Conservation (phyloP, 345 rosid genomes). For the Alliaria petiolata region DNA sequence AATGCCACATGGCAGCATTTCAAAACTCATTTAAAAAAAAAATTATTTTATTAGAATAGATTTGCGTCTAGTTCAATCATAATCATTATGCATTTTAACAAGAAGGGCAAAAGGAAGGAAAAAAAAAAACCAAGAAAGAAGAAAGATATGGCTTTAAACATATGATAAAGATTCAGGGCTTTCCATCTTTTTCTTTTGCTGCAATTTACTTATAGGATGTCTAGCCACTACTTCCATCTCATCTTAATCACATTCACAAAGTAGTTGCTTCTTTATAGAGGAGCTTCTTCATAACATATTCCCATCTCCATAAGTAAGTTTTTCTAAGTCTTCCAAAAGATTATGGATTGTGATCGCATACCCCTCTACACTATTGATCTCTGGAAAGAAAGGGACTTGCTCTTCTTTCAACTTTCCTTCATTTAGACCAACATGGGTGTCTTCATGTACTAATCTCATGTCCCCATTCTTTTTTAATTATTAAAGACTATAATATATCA, state of each 20-base stretch:
- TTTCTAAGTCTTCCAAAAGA: background rate
- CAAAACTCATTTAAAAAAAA: no score
- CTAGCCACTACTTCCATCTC: slow-evolving; percentile 1
- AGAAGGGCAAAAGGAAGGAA: background rate
- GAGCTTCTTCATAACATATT: background rate
- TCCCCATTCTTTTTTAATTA: background rate
- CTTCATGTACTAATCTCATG: slow-evolving; percentile 23
- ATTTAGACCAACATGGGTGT: slow-evolving; percentile 24
- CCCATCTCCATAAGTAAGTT: background rate
- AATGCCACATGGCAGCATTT: no score
- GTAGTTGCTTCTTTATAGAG: background rate
- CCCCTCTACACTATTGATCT: background rate
- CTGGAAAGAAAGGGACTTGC: background rate
- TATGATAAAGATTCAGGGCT: background rate
- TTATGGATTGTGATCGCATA: background rate
- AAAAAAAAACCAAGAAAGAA: no score
- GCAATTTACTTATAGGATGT: background rate
- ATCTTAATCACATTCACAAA: slow-evolving; percentile 6
- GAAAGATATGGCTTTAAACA: background rate
- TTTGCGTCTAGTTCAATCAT: no score
- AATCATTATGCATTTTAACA: no score
- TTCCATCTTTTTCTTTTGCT: background rate
- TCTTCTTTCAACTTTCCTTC: slow-evolving; percentile 3
- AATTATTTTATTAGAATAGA: no score
- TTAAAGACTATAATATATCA: slow-evolving; percentile 11